Evolutionary conservation across 108 stramenopile genomes (phyloP), one percentile per base, ranked within the genome.

Genomic region (Cyclotella baltica): DNA sequence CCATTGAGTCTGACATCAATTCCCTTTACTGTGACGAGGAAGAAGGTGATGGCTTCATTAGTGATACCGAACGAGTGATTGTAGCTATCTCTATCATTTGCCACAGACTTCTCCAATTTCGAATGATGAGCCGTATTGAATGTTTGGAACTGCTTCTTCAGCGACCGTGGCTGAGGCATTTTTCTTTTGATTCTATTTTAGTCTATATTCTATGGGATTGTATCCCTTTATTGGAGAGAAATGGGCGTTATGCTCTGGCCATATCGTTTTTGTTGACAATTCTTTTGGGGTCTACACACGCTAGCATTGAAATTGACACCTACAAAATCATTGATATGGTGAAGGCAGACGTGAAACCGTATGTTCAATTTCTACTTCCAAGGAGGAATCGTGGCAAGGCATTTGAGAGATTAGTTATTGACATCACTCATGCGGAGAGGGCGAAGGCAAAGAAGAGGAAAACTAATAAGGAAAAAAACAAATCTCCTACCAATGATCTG

Each of bases 311-410:
- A 29, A 19, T 27, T 46, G 61, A 43, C 31, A 27, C 27, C 52
- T 9, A 43, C 23, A 29, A 58, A 40, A 28, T 53, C 40, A 33
- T 52, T 2, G 67, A 46, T 18, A 29, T 68, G 46, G 50, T n/a
- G 10, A 56, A 56, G 27, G 51, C 64, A 46, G 59, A 66, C 29
- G 19, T 37, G 35, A 48, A 62, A 27, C 66, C 74, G 22, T 73
- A 74, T 30, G 72, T 78, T 10, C 31, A 67, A 29, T 65, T 70
- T 30, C 50, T 90, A 13, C 64, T 93, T 11, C 87, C 89, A 8
- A 64, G 94, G 40, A 74, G 92, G 65, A 86, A 88, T 47, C 82
- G 92, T 36, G 94, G 94, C 13, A 95, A 95, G 73, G 92, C 92
- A 33, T 88, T 87, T 35, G 92, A 92, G 20, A 80, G 94, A 10